Evolutionary conservation across 805 yeast genomes (phyloP).

Genomic region (Starmerella floris): DNA sequence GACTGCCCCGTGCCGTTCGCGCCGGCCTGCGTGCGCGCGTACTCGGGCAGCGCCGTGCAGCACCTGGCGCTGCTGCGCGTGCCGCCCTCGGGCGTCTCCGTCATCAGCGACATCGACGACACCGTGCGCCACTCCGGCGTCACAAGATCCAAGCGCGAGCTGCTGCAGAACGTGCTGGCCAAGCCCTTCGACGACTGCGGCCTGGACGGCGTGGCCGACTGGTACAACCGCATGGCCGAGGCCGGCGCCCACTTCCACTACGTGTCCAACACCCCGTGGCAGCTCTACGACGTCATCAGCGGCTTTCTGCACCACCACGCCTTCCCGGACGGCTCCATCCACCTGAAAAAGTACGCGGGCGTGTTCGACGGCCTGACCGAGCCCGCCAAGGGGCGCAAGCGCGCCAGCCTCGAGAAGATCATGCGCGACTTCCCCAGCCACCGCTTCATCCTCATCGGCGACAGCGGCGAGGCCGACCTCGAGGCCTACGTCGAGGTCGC

Average conservation of each 20-base stretch:
- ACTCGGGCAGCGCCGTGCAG: slow-evolving; percentile 4
- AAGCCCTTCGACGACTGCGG: slow-evolving; percentile 53
- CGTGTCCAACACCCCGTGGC: slow-evolving; percentile 94
- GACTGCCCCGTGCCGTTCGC: slow-evolving; percentile 14
- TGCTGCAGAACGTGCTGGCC: slow-evolving; percentile 65
- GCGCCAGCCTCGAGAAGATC: slow-evolving; percentile 47
- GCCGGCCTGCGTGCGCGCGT: slow-evolving; percentile 13
- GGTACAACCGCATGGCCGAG: slow-evolving; percentile 46
- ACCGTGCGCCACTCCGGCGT: slow-evolving; percentile 87
- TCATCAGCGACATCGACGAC: slow-evolving; percentile 89
- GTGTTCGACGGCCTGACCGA: slow-evolving; percentile 70
- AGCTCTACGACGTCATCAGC: slow-evolving; percentile 48
- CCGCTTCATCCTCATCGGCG: slow-evolving; percentile 78
- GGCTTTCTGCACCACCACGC: slow-evolving; percentile 42
- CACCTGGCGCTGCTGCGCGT: slow-evolving; percentile 13
- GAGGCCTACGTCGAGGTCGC: slow-evolving; percentile 79
- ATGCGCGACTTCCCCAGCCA: slow-evolving; percentile 62
- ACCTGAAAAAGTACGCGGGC: slow-evolving; percentile 76
- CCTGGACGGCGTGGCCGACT: slow-evolving; percentile 58
- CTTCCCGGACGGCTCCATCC: slow-evolving; percentile 72
- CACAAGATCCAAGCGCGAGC: slow-evolving; percentile 69
- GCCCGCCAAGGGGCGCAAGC: slow-evolving; percentile 73
- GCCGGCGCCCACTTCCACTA: slow-evolving; percentile 62
- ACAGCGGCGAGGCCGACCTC: slow-evolving; percentile 87
- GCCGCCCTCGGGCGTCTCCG: slow-evolving; percentile 40